Evolutionary conservation across 306 rosid genomes (phyloP).

Genomic region (Amphicarpaea edgeworthii): DNA sequence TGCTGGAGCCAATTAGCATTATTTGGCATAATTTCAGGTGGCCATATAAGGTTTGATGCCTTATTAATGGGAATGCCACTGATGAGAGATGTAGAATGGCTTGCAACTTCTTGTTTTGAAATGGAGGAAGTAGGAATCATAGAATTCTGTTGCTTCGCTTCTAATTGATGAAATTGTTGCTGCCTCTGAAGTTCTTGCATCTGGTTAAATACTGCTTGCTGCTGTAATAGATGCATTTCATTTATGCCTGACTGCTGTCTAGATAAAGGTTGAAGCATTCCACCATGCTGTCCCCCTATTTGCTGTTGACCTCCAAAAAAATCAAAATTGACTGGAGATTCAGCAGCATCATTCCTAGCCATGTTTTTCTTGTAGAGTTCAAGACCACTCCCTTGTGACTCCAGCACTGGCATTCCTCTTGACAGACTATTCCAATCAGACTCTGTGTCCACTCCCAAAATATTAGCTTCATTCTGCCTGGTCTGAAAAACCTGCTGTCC

Average conservation of each 20-base stretch:
- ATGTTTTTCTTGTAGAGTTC: constrained; percentile 68
- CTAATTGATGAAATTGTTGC: constrained; percentile 84
- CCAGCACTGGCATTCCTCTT: constrained; percentile 67
- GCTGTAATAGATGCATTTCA: constrained; percentile 85
- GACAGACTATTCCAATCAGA: constrained; percentile 69
- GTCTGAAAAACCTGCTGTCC: constrained; percentile 78
- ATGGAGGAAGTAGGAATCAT: constrained; percentile 64
- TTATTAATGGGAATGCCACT: constrained; percentile 82
- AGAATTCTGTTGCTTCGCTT: constrained; percentile 72
- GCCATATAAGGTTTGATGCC: constrained; percentile 77
- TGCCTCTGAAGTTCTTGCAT: constrained; percentile 87
- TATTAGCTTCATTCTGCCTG: constrained; percentile 80
- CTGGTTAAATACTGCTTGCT: constrained; percentile 70
- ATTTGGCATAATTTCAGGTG: constrained; percentile 65
- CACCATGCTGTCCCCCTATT: constrained; percentile 67
- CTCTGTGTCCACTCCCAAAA: constrained; percentile 73
- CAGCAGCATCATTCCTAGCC: constrained; percentile 69
- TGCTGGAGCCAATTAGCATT: constrained; percentile 83
- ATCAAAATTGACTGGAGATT: constrained; percentile 86
- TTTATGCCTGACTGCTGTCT: constrained; percentile 76
- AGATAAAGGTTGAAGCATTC: constrained; percentile 72
- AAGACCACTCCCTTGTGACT: constrained; percentile 70
- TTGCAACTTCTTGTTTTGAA: constrained; percentile 65
- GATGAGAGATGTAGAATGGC: constrained; percentile 70
- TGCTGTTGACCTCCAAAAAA: constrained; percentile 93